Evolutionary conservation across 176 grass and related monocot genomes (phyloP), one percentile per base, ranked within the genome.

Genomic region (Rhynchospora breviuscula): DNA sequence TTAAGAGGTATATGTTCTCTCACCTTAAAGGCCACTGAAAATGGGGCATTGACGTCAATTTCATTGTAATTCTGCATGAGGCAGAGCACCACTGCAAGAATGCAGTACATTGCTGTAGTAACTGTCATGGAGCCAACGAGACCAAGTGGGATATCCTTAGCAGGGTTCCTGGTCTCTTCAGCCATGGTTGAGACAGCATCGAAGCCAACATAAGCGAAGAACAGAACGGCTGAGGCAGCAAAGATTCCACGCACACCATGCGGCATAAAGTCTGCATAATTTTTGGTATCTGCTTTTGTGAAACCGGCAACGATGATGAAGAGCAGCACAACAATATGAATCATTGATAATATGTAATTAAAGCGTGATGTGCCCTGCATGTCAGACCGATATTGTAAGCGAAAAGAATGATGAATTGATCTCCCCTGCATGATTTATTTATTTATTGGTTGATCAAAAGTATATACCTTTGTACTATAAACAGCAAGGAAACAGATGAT

Each of bases 141-240:
- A 0, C 94, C 92, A 1, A 94, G 18, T 29, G 94, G 94, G 75
- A 97, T 94, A 80, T 97, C 94, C n/a, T 8, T 59, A 0, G 90
- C 85, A 0, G 92, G 94, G 81, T 97, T 85, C 84, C 52, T 83
- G 59, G 94, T 97, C 88, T 97, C 94, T 87, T 97, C 94, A 0
- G 94, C 94, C 92, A 94, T 97, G 80, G 94, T 97, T 35, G 74
- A 85, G 12, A 97, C 94, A 35, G 94, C 94, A 76, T 97, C 94
- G 83, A 97, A 97, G 5, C 94, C 94, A 33, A 94, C 85, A 82
- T 97, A 97, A 1, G 94, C 92, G 48, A 97, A 97, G 88, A 97
- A 97, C 71, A 97, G 88, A 29, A 97, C 94, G 0, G 92, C 94
- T 0, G 94, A 94, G 0, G 92, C 87, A 5, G 78, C 45, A 69